Percentiles rank a stretch among this genome's conserved stretches.
Evolutionary conservation across 176 grass and related monocot species (phyloP).

Genomic region (Dactylis glomerata): DNA sequence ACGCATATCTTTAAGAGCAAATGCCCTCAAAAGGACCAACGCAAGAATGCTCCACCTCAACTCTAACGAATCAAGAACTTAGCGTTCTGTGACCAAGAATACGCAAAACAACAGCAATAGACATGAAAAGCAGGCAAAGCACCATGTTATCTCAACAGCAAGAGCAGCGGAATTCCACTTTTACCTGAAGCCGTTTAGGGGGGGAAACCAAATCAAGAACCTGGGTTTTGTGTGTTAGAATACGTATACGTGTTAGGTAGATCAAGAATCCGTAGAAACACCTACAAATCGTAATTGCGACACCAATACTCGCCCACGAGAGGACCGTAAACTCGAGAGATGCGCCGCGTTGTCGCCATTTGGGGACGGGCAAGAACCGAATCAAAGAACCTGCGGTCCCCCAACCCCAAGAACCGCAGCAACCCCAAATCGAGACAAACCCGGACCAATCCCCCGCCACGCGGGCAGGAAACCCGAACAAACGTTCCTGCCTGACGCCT

Average conservation of each 20-base stretch:
- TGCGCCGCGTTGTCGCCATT: neutral
- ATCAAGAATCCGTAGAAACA: neutral
- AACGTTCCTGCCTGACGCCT: neutral
- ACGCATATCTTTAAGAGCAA: neutral
- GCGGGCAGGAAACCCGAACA: slow-evolving; percentile 5
- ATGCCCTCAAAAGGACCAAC: neutral
- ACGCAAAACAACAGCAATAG: neutral
- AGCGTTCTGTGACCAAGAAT: neutral
- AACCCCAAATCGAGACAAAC: neutral
- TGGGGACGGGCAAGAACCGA: neutral
- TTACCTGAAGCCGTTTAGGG: neutral
- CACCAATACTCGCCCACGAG: neutral
- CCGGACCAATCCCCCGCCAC: neutral
- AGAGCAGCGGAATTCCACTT: neutral
- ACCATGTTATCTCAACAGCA: neutral
- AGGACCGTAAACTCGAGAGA: neutral
- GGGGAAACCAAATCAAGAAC: neutral
- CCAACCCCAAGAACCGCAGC: neutral
- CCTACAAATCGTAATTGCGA: neutral
- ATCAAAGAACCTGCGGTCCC: neutral
- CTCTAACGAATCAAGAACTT: neutral
- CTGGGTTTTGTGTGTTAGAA: neutral
- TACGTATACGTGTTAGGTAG: too few relatives aligned
- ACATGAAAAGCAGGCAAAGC: neutral
- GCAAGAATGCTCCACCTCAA: neutral